These are phyloP conservation scores for Scheffersomyces segobiensis DNA, from an alignment of 1,139 yeast genomes.

Conservation along the genomic window DNA sequence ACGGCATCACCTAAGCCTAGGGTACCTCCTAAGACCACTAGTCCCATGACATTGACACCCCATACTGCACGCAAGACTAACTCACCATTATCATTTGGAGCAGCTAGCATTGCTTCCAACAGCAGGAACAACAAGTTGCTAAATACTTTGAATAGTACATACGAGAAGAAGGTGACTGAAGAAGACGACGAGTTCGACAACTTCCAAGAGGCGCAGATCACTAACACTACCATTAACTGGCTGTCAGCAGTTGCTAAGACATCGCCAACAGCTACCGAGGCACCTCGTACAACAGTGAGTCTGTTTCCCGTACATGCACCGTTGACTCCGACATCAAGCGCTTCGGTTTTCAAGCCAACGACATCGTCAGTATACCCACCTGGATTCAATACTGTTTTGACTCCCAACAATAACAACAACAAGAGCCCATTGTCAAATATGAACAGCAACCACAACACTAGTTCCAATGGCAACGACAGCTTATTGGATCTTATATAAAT, in stretches of 20 bases:
- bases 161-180: constrained; percentile 7
- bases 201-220: constrained; percentile 26
- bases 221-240: constrained; percentile 20
- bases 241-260: constrained; percentile 12
- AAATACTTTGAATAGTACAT: constrained; percentile 21
- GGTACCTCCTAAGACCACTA: constrained; percentile 1
- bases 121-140: constrained; percentile 16
- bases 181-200: constrained; percentile 35
- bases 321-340: not conserved
- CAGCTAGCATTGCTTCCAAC: constrained; percentile 14
- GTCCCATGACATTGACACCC: constrained; percentile 13
- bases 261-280: not conserved
- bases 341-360: not conserved
- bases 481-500: not conserved
- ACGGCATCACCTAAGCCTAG: constrained; percentile 6
- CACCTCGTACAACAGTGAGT: not conserved
- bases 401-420: constrained; percentile 10
- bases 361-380: constrained; percentile 23
- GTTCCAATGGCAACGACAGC: not conserved
- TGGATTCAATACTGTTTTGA: constrained; percentile 22
- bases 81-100: constrained; percentile 26
- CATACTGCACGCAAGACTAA: constrained; percentile 3
- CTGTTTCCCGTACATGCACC: not conserved
- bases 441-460: not conserved
- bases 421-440: not conserved